Base-by-base conservation (phyloP, 352 stramenopile species). In the Thalassiosira livingstoniorum region DNA sequence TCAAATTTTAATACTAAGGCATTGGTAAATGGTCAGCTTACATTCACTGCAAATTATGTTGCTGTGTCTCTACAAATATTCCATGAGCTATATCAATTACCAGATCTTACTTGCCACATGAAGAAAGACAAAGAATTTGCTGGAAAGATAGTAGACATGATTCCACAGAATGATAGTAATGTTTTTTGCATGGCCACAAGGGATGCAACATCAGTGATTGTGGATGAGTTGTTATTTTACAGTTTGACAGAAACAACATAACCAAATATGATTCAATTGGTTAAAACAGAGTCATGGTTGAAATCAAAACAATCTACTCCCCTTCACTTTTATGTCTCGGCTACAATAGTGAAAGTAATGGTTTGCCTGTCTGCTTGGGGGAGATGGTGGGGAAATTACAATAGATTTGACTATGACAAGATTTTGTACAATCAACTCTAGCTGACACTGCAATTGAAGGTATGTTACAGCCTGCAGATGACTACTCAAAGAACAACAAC, bases 31-130 rank as follows among this genome's bases (percentile, higher is more conserved):
- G 27, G 75, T 0, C 80, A 90, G 54, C 75, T 47, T 15, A 58
- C 74, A 42, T 87, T 88, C 76, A 70, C 57, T 39, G 79, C 75
- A 39, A 51, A 78, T 15, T 80, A 90, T 81, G 80, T 57, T 13
- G 61, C 72, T 42, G 72, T 51, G 37, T 78, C 58, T 15, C 51
- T 88, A 11, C n/a, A 77, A 42, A 31, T 83, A 15, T 77, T 61
- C 21, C 32, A 72, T 15, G 15, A 73, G 21, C 39, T 86, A 0
- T 15, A 68, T 31, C 53, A 86, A 39, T 54, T 73, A 29, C 73
- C 78, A 31, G 79, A 89, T 78, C 45, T 89, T 4, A 75, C 63
- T 54, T 21, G 29, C n/a, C 55, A 75, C 60, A 54, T 86, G 25
- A 64, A 37, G 18, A 21, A 31, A 21, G 42, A 60, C 29, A 72